Conservation (phyloP, 2,329 filamentous ascomycete species). For the Gaeumannomyces tritici region DNA sequence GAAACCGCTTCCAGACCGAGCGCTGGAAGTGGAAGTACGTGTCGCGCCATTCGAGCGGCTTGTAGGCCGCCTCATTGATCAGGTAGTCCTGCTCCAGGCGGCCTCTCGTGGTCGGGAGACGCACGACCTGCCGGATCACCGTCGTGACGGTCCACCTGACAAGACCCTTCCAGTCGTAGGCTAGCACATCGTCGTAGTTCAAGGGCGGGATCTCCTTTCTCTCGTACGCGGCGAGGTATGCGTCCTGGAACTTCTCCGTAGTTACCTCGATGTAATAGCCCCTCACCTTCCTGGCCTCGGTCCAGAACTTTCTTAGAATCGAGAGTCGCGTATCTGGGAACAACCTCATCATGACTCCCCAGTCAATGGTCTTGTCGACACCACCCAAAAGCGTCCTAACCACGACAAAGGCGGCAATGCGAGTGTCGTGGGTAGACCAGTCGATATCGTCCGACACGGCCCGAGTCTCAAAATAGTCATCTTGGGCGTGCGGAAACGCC, state of each 20-base stretch:
- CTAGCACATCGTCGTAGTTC: slow-evolving; percentile 51
- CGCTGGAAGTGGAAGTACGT: slow-evolving; percentile 44
- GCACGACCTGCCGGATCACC: slow-evolving; percentile 30
- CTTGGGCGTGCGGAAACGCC: slow-evolving; percentile 19
- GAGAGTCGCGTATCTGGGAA: slow-evolving; percentile 45
- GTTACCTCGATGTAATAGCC: slow-evolving; percentile 44
- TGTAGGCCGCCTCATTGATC: slow-evolving; percentile 20
- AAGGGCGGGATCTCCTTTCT: slow-evolving; percentile 49
- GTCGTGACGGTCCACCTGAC: slow-evolving; percentile 57
- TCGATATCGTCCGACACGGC: slow-evolving; percentile 24
- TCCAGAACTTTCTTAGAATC: slow-evolving; percentile 47
- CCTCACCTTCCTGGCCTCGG: slow-evolving; percentile 37
- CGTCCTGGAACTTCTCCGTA: slow-evolving; percentile 53
- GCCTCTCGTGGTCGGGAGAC: slow-evolving; percentile 36
- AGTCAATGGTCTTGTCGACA: slow-evolving; percentile 48
- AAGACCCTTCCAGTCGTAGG: slow-evolving; percentile 59
- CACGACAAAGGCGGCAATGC: slow-evolving; percentile 49
- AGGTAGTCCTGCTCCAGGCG: slow-evolving; percentile 32
- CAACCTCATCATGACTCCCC: slow-evolving; percentile 45
- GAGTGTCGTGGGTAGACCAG: slow-evolving; percentile 30
- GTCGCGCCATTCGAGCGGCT: slow-evolving; percentile 40
- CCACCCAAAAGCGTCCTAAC: slow-evolving; percentile 51
- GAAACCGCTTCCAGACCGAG: slow-evolving; percentile 47
- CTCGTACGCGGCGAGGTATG: slow-evolving; percentile 58
- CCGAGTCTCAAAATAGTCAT: slow-evolving; percentile 21